A percentile compares a stretch with the other conserved stretches of the same genome.
These are phyloP conservation scores for Fusarium cicatricum DNA, from an alignment of 2,329 filamentous ascomycete genomes.

Conservation along the genomic window DNA sequence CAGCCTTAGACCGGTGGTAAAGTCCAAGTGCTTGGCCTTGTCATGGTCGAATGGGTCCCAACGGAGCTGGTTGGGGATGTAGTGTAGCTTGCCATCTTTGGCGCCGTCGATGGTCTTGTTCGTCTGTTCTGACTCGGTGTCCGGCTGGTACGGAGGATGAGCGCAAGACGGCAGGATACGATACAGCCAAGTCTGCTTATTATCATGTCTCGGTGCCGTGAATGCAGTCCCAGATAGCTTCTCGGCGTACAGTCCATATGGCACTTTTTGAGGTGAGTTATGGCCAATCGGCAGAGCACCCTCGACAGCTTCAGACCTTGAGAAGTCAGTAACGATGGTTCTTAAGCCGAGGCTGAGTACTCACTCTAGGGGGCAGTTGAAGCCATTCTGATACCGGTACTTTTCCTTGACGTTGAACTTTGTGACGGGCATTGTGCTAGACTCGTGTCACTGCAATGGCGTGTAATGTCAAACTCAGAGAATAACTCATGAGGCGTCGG, in stretches of 20 bases:
- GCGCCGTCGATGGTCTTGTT: slow-evolving; percentile 37
- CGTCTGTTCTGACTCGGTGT: slow-evolving; percentile 44
- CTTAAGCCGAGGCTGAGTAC: slow-evolving; percentile 37
- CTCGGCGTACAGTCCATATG: slow-evolving; percentile 83
- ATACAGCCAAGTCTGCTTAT: slow-evolving; percentile 78
- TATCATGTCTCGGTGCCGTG: slow-evolving; percentile 72
- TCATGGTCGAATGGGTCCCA: slow-evolving; percentile 85
- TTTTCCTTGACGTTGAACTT: slow-evolving; percentile 59
- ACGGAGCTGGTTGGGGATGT: slow-evolving; percentile 77
- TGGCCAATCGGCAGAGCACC: slow-evolving; percentile 77
- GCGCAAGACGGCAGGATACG: slow-evolving; percentile 71
- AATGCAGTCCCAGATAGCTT: slow-evolving; percentile 78
- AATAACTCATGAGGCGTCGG: slow-evolving; percentile 8
- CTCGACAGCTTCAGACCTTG: slow-evolving; percentile 77
- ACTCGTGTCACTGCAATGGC: not conserved
- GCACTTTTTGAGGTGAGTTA: slow-evolving; percentile 84
- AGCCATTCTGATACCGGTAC: slow-evolving; percentile 82
- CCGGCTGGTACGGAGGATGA: slow-evolving; percentile 63
- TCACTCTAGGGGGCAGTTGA: slow-evolving; percentile 80
- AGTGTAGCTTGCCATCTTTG: slow-evolving; percentile 42
- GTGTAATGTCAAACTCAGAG: not conserved
- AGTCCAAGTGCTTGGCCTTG: slow-evolving; percentile 58
- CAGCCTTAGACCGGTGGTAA: slow-evolving; percentile 68
- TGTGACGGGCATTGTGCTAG: slow-evolving; percentile 58
- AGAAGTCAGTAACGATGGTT: slow-evolving; percentile 2